These are phyloP conservation scores for Aureoboletus auriporus DNA, from an alignment of 768 basidiomycete species.

Conservation along the genomic window DNA sequence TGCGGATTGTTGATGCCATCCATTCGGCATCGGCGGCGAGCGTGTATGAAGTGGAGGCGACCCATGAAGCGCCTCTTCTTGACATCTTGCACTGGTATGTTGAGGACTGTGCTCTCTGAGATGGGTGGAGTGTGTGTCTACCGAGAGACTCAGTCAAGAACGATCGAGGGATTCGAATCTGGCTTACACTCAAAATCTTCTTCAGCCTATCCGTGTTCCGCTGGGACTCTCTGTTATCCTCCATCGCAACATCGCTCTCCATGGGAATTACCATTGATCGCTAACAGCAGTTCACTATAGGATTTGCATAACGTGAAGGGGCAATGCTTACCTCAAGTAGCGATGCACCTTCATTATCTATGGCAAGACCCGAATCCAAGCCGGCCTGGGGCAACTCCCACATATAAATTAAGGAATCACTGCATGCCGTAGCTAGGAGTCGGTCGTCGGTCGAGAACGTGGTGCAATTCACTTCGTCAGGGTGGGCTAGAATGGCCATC, in stretches of 20 bases:
- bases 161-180: neutral
- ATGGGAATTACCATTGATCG: slow-evolving; percentile 2
- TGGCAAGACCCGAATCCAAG: slow-evolving; percentile 27
- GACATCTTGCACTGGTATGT: neutral
- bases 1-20: slow-evolving; percentile 6
- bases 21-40: neutral
- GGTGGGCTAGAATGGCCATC: slow-evolving; percentile 19
- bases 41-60: slow-evolving; percentile 6
- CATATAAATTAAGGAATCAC: slow-evolving; percentile 25
- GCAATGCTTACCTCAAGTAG: slow-evolving; percentile 22
- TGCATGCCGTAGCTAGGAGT: slow-evolving; percentile 30
- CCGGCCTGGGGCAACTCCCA: slow-evolving; percentile 29
- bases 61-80: slow-evolving; percentile 3
- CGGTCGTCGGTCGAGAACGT: slow-evolving; percentile 29
- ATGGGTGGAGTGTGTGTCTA: slow-evolving; percentile 9
- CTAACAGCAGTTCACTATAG: slow-evolving; percentile 11
- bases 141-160: slow-evolving; percentile 3
- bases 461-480: slow-evolving; percentile 26
- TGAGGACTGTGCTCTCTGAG: slow-evolving; percentile 5
- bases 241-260: neutral
- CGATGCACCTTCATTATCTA: slow-evolving; percentile 22
- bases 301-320: neutral
- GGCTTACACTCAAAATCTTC: slow-evolving; percentile 17
- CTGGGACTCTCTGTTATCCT: neutral
- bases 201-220: slow-evolving; percentile 8